phyloP scores from a whole-genome alignment of 2,329 filamentous ascomycete genomes.

The Pseudogymnoascus sp. region DNA sequence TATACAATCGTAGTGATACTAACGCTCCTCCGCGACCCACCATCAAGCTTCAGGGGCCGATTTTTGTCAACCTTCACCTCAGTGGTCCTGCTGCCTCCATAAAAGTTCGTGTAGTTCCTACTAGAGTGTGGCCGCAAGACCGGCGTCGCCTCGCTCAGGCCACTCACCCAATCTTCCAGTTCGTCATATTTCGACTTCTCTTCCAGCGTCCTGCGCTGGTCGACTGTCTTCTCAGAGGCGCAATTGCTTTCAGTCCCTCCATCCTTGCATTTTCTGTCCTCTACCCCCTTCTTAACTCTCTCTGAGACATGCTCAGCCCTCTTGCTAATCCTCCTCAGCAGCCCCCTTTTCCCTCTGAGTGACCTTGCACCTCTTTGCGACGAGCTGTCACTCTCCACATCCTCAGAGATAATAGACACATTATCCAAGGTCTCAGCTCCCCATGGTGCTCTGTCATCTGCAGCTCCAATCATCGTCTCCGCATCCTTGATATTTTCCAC shows the following conservation, averaged over 20 bases:
- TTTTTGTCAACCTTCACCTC: not conserved
- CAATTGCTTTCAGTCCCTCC: too few species aligned
- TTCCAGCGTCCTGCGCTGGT: not conserved
- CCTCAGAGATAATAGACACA: not conserved
- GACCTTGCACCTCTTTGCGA: not conserved
- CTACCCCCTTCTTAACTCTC: not conserved
- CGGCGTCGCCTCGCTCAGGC: not conserved
- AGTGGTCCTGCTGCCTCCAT: not conserved
- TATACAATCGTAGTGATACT: not conserved
- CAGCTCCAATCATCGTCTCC: not conserved
- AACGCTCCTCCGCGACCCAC: not conserved
- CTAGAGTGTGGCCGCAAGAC: not conserved
- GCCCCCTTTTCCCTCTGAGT: not conserved
- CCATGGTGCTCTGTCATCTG: not conserved
- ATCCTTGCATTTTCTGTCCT: not conserved
- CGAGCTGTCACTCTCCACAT: not conserved
- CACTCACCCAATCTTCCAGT: not conserved
- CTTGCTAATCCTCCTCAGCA: not conserved
- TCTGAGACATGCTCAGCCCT: not conserved
- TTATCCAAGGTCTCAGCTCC: not conserved
- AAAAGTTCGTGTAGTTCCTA: not conserved
- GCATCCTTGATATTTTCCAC: not conserved
- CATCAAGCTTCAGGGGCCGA: not conserved
- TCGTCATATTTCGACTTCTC: not conserved
- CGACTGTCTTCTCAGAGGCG: not conserved